phyloP scores from a whole-genome alignment of 352 stramenopile species.

The Globisporangium barbulae region DNA sequence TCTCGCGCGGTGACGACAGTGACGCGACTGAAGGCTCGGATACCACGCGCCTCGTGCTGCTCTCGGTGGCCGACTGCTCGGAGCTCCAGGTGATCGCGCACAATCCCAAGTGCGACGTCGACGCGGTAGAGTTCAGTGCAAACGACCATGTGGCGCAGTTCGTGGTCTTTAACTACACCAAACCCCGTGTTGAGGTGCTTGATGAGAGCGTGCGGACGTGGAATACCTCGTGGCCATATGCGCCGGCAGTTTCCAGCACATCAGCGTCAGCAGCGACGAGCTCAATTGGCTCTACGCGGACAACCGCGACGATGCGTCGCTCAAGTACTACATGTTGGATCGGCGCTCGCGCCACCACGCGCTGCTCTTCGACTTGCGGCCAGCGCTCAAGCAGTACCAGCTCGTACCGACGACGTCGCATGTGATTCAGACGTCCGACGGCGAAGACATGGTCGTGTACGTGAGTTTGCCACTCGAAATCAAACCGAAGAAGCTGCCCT shows the following conservation, averaged over 20 bases:
- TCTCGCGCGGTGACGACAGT: conserved; percentile 31
- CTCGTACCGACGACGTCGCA: conserved; percentile 32
- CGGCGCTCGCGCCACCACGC: conserved; percentile 22
- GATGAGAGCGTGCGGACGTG: conserved; percentile 33
- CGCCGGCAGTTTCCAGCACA: conserved; percentile 25
- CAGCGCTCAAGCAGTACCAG: conserved; percentile 29
- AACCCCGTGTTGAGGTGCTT: conserved; percentile 29
- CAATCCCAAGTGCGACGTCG: conserved; percentile 26
- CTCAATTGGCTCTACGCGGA: conserved; percentile 56
- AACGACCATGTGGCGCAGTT: conserved; percentile 20
- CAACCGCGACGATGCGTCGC: conserved; percentile 55
- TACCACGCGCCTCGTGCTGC: conserved; percentile 35
- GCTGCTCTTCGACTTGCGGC: conserved; percentile 37
- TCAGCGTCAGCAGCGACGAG: conserved; percentile 39
- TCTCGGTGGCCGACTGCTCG: conserved; percentile 30
- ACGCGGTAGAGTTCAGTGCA: conserved; percentile 25
- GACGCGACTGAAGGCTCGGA: not conserved
- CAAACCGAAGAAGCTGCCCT: conserved; percentile 27
- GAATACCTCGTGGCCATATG: conserved; percentile 17
- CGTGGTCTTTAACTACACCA: conserved; percentile 33
- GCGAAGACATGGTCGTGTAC: conserved; percentile 42
- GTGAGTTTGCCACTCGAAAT: conserved; percentile 33
- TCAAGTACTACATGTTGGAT: conserved; percentile 44
- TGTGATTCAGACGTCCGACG: conserved; percentile 42
- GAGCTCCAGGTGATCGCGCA: conserved; percentile 29